Base-by-base conservation (phyloP, 176 grass and related monocot species). In the Microstegium vimineum region DNA sequence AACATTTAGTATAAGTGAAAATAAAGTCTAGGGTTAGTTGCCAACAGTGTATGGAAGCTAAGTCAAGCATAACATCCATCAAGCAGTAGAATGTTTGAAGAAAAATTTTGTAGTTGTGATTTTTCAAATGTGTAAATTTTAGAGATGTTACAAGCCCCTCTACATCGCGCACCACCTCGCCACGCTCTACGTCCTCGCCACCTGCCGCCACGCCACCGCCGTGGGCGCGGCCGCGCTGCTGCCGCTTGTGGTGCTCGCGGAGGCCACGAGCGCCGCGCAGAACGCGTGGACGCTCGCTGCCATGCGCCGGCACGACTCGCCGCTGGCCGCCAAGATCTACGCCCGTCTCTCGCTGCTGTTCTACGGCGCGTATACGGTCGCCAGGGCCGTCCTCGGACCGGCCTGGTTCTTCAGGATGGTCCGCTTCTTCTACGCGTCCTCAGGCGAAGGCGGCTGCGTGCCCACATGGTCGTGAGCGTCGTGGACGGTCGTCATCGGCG, bases 121-220 rank as follows among this genome's bases (percentile, higher is more conserved):
- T n/a, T n/a, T n/a, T n/a, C n/a, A n/a, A n/a, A n/a, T n/a, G n/a
- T n/a, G n/a, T n/a, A n/a, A n/a, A n/a, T n/a, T n/a, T n/a, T n/a
- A n/a, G n/a, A n/a, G n/a, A n/a, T n/a, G n/a, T n/a, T n/a, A 15
- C 22, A 90, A 90, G 41, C 31, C 32, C 8, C 91, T 97, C 43
- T 94, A 94, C 80, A 70, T 97, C 23, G 89, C 94, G 38, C 94
- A 97, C 88, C 91, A 97, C 76, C 71, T 97, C 46, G 91, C 89
- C 47, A 94, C 92, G 49, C 81, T 97, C 80, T 94, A 90, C 23
- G 94, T 92, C 26, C 79, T 94, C 57, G 17, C 79, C 52, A 94
- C 94, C 42, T 94, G 92, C 85, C 92, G 92, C 12, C 85, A 43
- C 69, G 79, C 85, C 5, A 85, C 83, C 6, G 78, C 25, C 6